Percentiles rank a stretch among this genome's conserved stretches.
These are phyloP conservation scores for Eimeria falciformis DNA, from an alignment of 169 alveolate genomes.

Conservation along the genomic window DNA sequence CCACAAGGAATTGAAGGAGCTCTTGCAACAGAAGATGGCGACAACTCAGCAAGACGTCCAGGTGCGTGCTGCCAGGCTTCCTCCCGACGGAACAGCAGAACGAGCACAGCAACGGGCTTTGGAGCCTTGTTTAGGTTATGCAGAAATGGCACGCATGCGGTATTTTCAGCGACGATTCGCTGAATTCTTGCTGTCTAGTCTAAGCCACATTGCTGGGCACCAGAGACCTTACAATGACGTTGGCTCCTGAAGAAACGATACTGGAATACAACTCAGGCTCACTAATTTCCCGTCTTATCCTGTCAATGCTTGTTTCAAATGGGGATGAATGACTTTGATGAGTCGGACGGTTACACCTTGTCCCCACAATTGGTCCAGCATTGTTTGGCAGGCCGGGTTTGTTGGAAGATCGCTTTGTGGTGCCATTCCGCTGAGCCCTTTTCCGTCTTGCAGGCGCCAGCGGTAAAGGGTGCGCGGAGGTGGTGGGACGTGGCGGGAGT, in stretches of 20 bases:
- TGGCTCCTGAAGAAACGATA: background rate
- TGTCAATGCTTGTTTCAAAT: background rate
- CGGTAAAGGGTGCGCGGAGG: background rate
- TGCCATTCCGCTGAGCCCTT: background rate
- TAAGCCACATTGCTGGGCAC: background rate
- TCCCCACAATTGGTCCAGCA: background rate
- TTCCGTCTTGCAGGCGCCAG: background rate
- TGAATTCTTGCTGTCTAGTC: background rate
- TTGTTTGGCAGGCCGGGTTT: background rate
- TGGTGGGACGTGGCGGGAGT: background rate
- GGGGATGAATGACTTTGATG: background rate
- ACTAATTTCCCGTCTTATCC: background rate
- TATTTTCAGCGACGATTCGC: background rate
- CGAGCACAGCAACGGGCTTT: background rate
- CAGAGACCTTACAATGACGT: background rate
- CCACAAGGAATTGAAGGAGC: slow-evolving; percentile 22
- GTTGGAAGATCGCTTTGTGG: background rate
- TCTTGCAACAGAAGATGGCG: slow-evolving; percentile 59
- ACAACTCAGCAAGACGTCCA: slow-evolving; percentile 70
- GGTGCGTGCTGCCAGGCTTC: background rate
- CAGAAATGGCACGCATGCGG: background rate
- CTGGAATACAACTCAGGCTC: background rate
- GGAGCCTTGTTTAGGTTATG: background rate
- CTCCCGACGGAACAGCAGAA: background rate
- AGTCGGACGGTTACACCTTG: background rate